Base-by-base conservation (phyloP, 1,139 yeast species). In the Scheffersomyces titani region DNA sequence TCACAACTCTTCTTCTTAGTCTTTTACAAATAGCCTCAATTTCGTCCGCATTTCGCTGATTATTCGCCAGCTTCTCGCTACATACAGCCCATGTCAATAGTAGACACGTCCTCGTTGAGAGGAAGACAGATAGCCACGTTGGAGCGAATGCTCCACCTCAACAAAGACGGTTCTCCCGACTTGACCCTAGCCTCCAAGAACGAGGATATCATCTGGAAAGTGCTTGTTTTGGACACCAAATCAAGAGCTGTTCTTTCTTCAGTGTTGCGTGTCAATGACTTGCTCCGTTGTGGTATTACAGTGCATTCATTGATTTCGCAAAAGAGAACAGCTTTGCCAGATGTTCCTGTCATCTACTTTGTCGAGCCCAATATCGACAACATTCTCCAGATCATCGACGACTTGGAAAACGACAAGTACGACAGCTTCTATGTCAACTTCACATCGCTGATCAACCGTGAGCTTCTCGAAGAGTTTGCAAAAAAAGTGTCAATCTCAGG, bases 281-380 rank as follows among this genome's bases (percentile, higher is more conserved):
- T 94, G 64, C 80, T 93, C 66, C 85, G 89, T 59, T 90, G 92
- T 66, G 98, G 98, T 5, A 87, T 94, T 56, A 94, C 99, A 0
- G 89, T 92, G 63, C 98, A 94, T 70, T 81, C 94, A 60, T 74
- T 89, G 57, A 85, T 93, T 55, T 80, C 81, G 57, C 79, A 90
- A 52, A 84, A 84, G 57, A 78, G 99, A 61, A 84, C 93, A 22
- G 84, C 94, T 1, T 80, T 94, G 55, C 92, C 97, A 1, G 99
- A 94, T 66, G 98, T 93, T 7, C 97, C 98, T 0, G 99, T 87
- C 3, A 86, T 96, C 52, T 94, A 96, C 73, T 93, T 96, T 65
- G 87, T 94, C 51, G 90, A 90, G 58, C 99, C 99, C 4, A 90
- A 96, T 0, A 76, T 81, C 46, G 93, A 86, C 54, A 96, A 94